Conservation (phyloP, 2,329 filamentous ascomycete species). For the Pseudopithomyces maydicus region DNA sequence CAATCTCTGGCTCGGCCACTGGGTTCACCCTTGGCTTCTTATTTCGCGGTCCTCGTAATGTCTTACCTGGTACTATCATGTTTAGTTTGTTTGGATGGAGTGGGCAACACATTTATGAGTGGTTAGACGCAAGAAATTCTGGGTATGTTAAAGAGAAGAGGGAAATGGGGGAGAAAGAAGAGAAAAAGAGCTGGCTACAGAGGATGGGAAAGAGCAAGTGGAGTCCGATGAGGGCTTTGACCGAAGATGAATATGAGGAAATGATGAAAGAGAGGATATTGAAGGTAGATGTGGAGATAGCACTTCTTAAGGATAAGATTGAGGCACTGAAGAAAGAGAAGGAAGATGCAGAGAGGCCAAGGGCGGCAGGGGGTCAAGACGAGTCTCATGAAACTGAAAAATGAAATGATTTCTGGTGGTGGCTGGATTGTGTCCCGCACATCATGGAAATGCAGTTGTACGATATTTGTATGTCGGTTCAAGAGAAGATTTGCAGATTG, state of each 20-base stretch:
- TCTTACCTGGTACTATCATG: slow-evolving; percentile 62
- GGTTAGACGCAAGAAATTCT: slow-evolving; percentile 54
- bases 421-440: background rate
- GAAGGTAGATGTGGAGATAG: slow-evolving; percentile 75
- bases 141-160: slow-evolving; percentile 41
- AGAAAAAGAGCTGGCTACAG: slow-evolving; percentile 49
- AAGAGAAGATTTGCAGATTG: too few relatives aligned
- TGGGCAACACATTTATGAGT: slow-evolving; percentile 63
- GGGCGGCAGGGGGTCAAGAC: slow-evolving; percentile 8
- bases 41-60: slow-evolving; percentile 50
- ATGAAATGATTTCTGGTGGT: too few relatives aligned
- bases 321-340: slow-evolving; percentile 49
- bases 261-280: slow-evolving; percentile 75
- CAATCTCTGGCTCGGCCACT: slow-evolving; percentile 72
- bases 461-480: too few relatives aligned
- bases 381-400: background rate
- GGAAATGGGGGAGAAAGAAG: slow-evolving; percentile 25
- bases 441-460: background rate
- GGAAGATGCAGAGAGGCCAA: slow-evolving; percentile 22
- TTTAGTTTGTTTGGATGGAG: slow-evolving; percentile 62
- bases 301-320: slow-evolving; percentile 78
- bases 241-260: slow-evolving; percentile 73
- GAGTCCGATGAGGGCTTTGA: slow-evolving; percentile 72
- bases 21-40: slow-evolving; percentile 59
- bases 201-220: slow-evolving; percentile 66